Conservation (phyloP, 2,329 filamentous ascomycete genomes). For the Tolypocladium guangdongense region DNA sequence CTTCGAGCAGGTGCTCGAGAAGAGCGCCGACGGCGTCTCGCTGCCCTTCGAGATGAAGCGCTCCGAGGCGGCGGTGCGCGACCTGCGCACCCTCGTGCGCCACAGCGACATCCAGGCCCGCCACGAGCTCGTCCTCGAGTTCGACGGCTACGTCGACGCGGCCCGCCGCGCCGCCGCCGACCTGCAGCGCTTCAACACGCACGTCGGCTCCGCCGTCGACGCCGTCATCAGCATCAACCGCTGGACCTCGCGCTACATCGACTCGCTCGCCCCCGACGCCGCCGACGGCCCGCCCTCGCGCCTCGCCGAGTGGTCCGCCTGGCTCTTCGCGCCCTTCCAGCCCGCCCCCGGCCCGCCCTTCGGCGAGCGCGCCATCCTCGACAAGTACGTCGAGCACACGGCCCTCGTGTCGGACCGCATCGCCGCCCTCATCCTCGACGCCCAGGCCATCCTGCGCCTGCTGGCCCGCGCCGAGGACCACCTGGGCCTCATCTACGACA, state of each 20-base stretch:
- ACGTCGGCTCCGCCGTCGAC: conserved; percentile 64
- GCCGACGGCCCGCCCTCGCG: conserved; percentile 20
- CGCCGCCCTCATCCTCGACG: conserved; percentile 54
- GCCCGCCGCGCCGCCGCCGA: conserved; percentile 53
- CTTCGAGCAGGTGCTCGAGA: conserved; percentile 65
- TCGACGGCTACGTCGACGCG: conserved; percentile 64
- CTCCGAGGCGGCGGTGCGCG: conserved; percentile 62
- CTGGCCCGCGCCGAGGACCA: conserved; percentile 59
- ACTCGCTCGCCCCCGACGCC: conserved; percentile 39
- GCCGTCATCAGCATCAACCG: conserved; percentile 63
- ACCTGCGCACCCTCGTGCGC: conserved; percentile 60
- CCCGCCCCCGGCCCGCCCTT: conserved; percentile 30
- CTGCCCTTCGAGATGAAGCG: conserved; percentile 72
- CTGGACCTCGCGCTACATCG: conserved; percentile 61
- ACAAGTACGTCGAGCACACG: conserved; percentile 68
- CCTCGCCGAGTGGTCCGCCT: conserved; percentile 29
- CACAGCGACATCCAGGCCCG: conserved; percentile 57
- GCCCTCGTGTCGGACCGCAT: conserved; percentile 60
- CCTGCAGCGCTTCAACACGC: conserved; percentile 65
- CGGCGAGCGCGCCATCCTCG: conserved; percentile 48
- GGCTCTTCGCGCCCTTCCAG: conserved; percentile 52
- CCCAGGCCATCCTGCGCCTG: conserved; percentile 53
- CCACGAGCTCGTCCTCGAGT: conserved; percentile 63
- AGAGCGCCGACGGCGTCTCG: conserved; percentile 51
- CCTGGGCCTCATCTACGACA: conserved; percentile 57